phyloP scores from a whole-genome alignment of 352 stramenopile species.

The Pythium plurisporium region DNA sequence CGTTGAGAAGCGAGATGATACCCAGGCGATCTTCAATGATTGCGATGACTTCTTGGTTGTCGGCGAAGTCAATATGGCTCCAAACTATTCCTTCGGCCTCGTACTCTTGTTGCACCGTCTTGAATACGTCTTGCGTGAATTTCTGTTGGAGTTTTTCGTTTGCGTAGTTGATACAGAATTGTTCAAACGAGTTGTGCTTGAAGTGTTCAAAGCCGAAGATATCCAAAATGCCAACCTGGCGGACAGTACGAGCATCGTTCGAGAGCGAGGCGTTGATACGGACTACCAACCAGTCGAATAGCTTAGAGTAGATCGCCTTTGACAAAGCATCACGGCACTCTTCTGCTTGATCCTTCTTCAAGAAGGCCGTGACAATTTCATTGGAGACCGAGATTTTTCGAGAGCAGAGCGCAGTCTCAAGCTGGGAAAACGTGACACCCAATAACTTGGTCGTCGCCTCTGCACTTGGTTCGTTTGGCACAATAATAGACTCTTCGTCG shows the following conservation, averaged over 20 bases:
- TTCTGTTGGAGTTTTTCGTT: conserved; percentile 93
- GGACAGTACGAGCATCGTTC: conserved; percentile 45
- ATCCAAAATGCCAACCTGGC: conserved; percentile 89
- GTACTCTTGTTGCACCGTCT: conserved; percentile 88
- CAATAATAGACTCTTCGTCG: conserved; percentile 68
- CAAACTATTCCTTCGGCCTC: conserved; percentile 89
- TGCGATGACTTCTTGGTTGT: conserved; percentile 87
- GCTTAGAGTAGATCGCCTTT: conserved; percentile 94
- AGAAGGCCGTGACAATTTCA: conserved; percentile 61
- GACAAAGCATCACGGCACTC: conserved; percentile 93
- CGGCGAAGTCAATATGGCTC: conserved; percentile 90
- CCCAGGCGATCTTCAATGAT: conserved; percentile 86
- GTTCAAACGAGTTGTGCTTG: conserved; percentile 92
- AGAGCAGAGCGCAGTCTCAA: conserved; percentile 70
- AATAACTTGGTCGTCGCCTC: conserved; percentile 47
- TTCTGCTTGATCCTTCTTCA: conserved; percentile 83
- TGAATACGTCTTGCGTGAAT: conserved; percentile 89
- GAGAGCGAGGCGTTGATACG: conserved; percentile 76
- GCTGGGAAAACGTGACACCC: conserved; percentile 38
- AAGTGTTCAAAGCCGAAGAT: conserved; percentile 96
- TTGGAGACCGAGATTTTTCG: conserved; percentile 60
- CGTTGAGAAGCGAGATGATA: conserved; percentile 88
- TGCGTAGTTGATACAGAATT: conserved; percentile 92
- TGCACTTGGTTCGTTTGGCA: conserved; percentile 28
- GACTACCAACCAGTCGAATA: conserved; percentile 97